Percentiles rank a stretch among this genome's conserved stretches.
Evolutionary conservation across 805 yeast species (phyloP).

Genomic region (Starmera pachycereana): DNA sequence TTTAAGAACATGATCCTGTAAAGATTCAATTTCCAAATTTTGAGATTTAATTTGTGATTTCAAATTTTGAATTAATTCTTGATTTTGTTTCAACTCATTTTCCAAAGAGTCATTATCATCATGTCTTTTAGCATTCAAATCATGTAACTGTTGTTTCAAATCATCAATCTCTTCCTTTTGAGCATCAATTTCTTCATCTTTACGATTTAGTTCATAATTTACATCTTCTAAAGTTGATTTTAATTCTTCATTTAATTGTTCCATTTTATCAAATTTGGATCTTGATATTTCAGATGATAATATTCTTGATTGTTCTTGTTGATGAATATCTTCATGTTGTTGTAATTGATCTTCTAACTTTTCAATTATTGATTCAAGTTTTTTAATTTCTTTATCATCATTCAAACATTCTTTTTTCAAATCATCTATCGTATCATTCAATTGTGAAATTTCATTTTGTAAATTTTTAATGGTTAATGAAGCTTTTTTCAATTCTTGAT

Average conservation of each 20-base stretch:
- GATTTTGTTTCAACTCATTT: background rate
- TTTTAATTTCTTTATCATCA: background rate
- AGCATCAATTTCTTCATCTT: conserved; percentile 9
- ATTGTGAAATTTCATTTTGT: background rate
- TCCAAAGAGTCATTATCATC: too few relatives aligned
- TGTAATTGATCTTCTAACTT: conserved; percentile 3
- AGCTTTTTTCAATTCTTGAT: background rate
- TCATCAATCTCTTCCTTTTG: conserved; percentile 9
- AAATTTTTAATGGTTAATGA: conserved; percentile 2
- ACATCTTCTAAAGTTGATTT: conserved; percentile 11
- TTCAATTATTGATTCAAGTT: conserved; percentile 1
- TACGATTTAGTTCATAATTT: conserved; percentile 9
- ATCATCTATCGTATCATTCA: background rate
- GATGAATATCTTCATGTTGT: conserved; percentile 1
- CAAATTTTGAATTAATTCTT: conserved; percentile 2
- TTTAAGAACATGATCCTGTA: conserved; percentile 1
- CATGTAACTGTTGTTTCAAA: background rate
- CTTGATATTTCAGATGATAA: conserved; percentile 5
- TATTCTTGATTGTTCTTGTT: background rate
- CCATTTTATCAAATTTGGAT: conserved; percentile 7
- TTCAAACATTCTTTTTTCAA: background rate
- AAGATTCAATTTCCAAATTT: background rate
- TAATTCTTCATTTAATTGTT: conserved; percentile 15
- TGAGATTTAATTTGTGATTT: conserved; percentile 3
- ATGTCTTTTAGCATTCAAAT: too few relatives aligned